Conservation (phyloP, 345 rosid genomes). For the Citrus sp. region DNA sequence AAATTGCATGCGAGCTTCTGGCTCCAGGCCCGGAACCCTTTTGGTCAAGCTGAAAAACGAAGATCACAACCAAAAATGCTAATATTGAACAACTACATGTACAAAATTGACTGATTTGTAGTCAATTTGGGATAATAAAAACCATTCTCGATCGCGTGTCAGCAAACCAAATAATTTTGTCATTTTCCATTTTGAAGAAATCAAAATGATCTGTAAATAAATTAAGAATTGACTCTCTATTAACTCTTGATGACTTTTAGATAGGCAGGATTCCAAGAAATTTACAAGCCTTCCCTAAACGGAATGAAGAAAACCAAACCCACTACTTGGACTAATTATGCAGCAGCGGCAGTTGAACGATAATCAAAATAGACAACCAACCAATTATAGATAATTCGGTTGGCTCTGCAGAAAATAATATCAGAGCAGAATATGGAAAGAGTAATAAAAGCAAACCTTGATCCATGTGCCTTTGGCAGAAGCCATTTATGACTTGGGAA, state of each 20-base stretch:
- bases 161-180: not conserved
- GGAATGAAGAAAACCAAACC: not conserved
- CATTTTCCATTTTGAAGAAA: not conserved
- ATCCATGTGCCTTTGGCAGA: slow-evolving; percentile 55
- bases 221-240: too few species aligned
- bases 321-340: not conserved
- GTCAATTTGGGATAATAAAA: not conserved
- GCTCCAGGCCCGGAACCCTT: slow-evolving; percentile 81
- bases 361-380: not conserved
- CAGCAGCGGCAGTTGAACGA: not conserved
- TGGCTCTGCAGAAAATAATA: not conserved
- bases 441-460: slow-evolving; percentile 38
- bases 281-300: not conserved
- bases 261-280: not conserved
- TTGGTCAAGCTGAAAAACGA: slow-evolving; percentile 58
- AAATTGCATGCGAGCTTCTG: slow-evolving; percentile 86
- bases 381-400: not conserved
- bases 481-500: slow-evolving; percentile 24
- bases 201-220: not conserved
- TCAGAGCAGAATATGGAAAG: not conserved
- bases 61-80: not conserved
- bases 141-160: not conserved
- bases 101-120: not conserved
- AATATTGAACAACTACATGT: not conserved
- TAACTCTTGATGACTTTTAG: not conserved